phyloP scores from a whole-genome alignment of 208 protist species.

The Tritrichomonas musculus region DNA sequence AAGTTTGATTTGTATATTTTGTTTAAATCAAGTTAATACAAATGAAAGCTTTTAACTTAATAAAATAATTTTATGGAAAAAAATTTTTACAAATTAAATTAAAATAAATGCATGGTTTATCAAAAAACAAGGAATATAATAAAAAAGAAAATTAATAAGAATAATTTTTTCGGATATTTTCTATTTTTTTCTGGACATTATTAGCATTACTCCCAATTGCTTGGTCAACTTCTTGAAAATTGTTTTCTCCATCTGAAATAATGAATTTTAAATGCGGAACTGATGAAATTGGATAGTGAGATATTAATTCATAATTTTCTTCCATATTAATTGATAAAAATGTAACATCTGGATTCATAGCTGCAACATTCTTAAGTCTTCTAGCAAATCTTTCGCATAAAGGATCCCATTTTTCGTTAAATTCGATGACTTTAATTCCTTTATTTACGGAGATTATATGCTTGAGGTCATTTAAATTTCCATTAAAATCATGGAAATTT shows the following conservation, averaged over 20 bases:
- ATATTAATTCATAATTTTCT: neutral
- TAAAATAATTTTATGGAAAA: too few relatives aligned
- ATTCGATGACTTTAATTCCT: neutral
- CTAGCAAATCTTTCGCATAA: neutral
- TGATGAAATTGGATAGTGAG: neutral
- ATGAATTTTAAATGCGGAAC: constrained; percentile 8
- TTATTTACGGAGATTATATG: neutral
- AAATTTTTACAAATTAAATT: too few relatives aligned
- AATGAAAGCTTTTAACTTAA: too few relatives aligned
- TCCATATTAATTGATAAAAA: neutral
- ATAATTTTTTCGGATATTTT: too few relatives aligned
- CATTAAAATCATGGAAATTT: too few relatives aligned
- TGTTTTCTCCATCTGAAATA: neutral
- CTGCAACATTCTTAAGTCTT: neutral
- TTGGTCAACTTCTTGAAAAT: neutral
- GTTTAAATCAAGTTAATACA: too few relatives aligned
- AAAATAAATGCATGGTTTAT: too few relatives aligned
- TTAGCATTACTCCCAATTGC: too few relatives aligned
- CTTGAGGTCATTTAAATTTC: neutral
- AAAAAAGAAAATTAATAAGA: too few relatives aligned
- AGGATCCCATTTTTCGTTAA: neutral
- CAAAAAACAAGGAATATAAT: too few relatives aligned
- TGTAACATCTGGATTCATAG: neutral
- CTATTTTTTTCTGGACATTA: too few relatives aligned
- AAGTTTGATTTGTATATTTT: too few relatives aligned